Percentiles rank a stretch among this genome's conserved stretches.
These are phyloP conservation scores for Diaporthe humulicola DNA, from an alignment of 2,329 filamentous ascomycete genomes.

Conservation along the genomic window DNA sequence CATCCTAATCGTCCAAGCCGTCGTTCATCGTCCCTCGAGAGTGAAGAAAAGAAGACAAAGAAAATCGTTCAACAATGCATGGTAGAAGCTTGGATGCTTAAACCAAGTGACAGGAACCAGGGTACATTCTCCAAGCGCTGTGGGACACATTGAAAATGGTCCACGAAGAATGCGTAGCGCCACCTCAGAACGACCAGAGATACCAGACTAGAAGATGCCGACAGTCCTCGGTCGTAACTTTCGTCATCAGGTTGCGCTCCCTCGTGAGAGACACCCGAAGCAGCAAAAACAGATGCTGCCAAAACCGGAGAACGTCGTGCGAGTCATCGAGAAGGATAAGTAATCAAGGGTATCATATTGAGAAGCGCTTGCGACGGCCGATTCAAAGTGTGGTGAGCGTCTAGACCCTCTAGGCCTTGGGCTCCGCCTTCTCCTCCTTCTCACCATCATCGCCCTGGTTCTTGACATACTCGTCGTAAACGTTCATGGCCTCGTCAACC, in stretches of 20 bases:
- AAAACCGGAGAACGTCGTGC: conserved; percentile 17
- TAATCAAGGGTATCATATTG: conserved; percentile 34
- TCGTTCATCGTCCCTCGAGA: conserved; percentile 8
- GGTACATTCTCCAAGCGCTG: conserved; percentile 21
- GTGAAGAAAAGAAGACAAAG: conserved; percentile 25
- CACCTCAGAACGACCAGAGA: conserved; percentile 28
- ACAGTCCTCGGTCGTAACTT: conserved; percentile 28
- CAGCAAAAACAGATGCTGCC: conserved; percentile 4
- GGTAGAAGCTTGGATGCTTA: conserved; percentile 37
- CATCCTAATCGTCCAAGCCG: conserved; percentile 33
- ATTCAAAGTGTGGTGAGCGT: conserved; percentile 15
- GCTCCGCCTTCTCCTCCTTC: conserved; percentile 65
- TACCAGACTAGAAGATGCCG: conserved; percentile 38
- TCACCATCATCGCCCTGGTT: conserved; percentile 67
- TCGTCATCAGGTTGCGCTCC: conserved; percentile 17
- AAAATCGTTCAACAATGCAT: conserved; percentile 37
- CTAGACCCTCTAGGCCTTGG: conserved; percentile 60
- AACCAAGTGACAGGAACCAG: conserved; percentile 34
- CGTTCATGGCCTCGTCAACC: conserved; percentile 96
- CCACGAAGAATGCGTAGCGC: conserved; percentile 37
- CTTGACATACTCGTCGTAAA: conserved; percentile 99
- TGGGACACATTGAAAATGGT: conserved; percentile 22
- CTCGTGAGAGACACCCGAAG: neutral
- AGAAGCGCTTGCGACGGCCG: conserved; percentile 22
- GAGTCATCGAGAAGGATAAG: conserved; percentile 24